Base-by-base conservation (phyloP, 768 basidiomycete genomes). In the Amanita pseudoporphyria region DNA sequence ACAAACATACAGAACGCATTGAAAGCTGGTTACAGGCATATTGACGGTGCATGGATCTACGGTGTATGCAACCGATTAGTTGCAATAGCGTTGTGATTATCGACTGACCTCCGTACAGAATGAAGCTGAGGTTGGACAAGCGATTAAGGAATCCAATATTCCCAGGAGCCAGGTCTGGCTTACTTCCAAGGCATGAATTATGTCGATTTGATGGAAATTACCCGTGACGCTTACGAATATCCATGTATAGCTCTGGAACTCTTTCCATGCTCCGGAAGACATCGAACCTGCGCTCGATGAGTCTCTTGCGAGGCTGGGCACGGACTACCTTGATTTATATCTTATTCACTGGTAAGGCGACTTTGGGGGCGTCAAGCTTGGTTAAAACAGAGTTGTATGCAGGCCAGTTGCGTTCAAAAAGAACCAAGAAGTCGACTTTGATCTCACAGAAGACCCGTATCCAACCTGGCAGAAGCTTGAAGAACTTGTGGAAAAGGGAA, bases 391-490 rank as follows among this genome's bases (percentile, higher is more conserved):
- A 16, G 18, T 40, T 13, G 6, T 42, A 41, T 4, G 18, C 45
- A 83, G 81, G 82, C 84, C 82, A 0, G 64, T 84, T n/a, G 84
- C 82, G 22, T 75, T 79, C 57, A 77, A 77, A 55, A 77, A 79
- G 50, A 76, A 70, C 30, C 72, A 68, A 21, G 60, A 56, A 5
- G 52, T 56, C 9, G 67, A 68, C 47, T 62, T 71, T 36, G 71
- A 72, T 4, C 76, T 88, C 4, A 82, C 83, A 5, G 77, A 75
- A 19, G 71, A 88, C 58, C 79, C 85, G 1, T 82, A 84, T 58
- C 81, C 81, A 14, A 88, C 87, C 1, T 90, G 87, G 87, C 69
- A 82, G 60, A 87, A 79, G 54, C 77, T 90, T 42, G 87, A 90
- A 59, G 77, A 84, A 62, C 66, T 87, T 65, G 83, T 87, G 3